Evolutionary conservation across 1,139 yeast species (phyloP).

Genomic region (Geotrichum macrosporum): DNA sequence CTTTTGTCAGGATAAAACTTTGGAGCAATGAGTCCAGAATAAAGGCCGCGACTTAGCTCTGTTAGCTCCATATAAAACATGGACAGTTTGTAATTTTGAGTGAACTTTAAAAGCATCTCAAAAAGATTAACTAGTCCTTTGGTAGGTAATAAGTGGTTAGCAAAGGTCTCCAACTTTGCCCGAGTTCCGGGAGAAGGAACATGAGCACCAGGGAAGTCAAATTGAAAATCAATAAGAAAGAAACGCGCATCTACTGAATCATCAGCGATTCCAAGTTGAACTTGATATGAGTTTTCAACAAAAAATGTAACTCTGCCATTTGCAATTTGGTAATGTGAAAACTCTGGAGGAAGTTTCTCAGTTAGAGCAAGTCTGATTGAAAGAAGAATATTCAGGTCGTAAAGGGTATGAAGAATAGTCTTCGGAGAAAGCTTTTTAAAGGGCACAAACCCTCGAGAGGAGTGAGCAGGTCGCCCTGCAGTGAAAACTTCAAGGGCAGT

Average conservation of each 20-base stretch:
- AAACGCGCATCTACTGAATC: slow-evolving; percentile 60
- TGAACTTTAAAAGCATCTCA: slow-evolving; percentile 63
- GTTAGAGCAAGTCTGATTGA: slow-evolving; percentile 72
- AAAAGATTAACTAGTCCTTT: slow-evolving; percentile 58
- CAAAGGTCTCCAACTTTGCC: slow-evolving; percentile 49
- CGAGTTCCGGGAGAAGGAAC: slow-evolving; percentile 40
- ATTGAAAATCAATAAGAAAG: slow-evolving; percentile 66
- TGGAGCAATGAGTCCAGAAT: slow-evolving; percentile 67
- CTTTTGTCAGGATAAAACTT: slow-evolving; percentile 61
- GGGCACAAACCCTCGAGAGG: slow-evolving; percentile 58
- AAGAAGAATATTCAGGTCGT: slow-evolving; percentile 66
- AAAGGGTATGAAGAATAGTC: slow-evolving; percentile 58
- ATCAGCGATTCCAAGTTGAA: slow-evolving; percentile 67
- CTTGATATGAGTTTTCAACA: slow-evolving; percentile 62
- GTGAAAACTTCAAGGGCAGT: slow-evolving; percentile 83
- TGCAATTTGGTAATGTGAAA: slow-evolving; percentile 57
- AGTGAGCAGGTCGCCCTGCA: slow-evolving; percentile 71
- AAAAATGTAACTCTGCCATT: slow-evolving; percentile 74
- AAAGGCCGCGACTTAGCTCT: slow-evolving; percentile 51
- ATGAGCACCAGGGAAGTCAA: slow-evolving; percentile 40
- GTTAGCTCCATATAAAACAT: slow-evolving; percentile 62
- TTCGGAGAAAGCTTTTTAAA: slow-evolving; percentile 51
- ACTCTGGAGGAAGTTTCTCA: slow-evolving; percentile 55
- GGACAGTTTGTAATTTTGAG: slow-evolving; percentile 69
- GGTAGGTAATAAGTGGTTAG: slow-evolving; percentile 54